Evolutionary conservation across 2,329 filamentous ascomycete species (phyloP).

Genomic region (Ceratocystis cubensis): DNA sequence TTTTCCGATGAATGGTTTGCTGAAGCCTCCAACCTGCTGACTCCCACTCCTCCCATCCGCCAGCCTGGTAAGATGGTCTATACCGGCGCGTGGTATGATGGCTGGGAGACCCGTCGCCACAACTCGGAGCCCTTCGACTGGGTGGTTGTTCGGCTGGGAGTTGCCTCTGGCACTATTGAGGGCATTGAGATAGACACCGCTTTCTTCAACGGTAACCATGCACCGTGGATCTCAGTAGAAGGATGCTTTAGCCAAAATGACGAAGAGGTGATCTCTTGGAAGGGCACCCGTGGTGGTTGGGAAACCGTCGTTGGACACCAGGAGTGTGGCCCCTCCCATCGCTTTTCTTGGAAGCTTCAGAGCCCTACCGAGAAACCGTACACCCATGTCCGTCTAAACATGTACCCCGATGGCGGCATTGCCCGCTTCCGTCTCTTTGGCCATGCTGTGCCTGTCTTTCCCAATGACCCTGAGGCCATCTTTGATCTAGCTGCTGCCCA

Average conservation of each 20-base stretch:
- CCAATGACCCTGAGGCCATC: conserved; percentile 48
- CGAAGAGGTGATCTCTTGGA: conserved; percentile 51
- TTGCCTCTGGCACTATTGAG: conserved; percentile 57
- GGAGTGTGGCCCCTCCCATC: conserved; percentile 60
- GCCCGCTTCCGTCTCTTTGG: conserved; percentile 69
- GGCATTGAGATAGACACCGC: conserved; percentile 72
- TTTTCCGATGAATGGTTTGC: conserved; percentile 60
- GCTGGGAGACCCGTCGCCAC: conserved; percentile 57
- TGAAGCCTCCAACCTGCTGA: conserved; percentile 51
- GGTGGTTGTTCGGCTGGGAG: conserved; percentile 53
- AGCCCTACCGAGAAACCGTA: conserved; percentile 51
- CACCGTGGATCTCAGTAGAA: conserved; percentile 65
- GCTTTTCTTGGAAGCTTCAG: conserved; percentile 60
- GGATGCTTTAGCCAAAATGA: conserved; percentile 56
- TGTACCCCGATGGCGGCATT: conserved; percentile 79
- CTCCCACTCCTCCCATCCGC: conserved; percentile 48
- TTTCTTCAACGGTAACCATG: conserved; percentile 73
- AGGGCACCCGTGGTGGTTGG: conserved; percentile 50
- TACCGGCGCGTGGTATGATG: conserved; percentile 58
- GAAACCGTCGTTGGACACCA: conserved; percentile 56
- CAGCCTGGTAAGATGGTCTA: conserved; percentile 57
- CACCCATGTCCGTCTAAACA: conserved; percentile 68
- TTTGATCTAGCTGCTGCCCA: conserved; percentile 67
- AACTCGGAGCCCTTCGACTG: conserved; percentile 54
- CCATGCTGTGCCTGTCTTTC: conserved; percentile 63